Conservation (phyloP, 306 rosid genomes). For the Lagenaria siceraria region DNA sequence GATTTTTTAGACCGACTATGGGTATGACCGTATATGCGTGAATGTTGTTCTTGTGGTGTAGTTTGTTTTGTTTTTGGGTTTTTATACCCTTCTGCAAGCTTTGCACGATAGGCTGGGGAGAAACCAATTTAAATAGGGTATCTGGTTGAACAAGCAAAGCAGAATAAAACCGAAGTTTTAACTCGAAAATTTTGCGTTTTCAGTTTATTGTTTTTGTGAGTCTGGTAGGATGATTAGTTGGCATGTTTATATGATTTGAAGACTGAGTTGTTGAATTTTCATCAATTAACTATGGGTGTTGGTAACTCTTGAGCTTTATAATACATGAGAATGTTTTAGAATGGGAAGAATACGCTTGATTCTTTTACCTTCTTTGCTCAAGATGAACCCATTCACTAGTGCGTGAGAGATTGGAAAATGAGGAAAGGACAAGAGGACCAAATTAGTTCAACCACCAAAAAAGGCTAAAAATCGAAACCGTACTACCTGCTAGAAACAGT, state of each 20-base stretch:
- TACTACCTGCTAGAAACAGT: not conserved
- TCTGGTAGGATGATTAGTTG: not conserved
- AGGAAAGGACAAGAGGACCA: not conserved
- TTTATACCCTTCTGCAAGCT: not conserved
- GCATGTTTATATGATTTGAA: not conserved
- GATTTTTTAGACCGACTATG: not conserved
- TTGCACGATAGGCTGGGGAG: not conserved
- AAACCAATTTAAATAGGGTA: not conserved
- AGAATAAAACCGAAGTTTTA: not conserved
- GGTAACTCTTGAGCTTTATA: not conserved
- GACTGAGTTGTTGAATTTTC: not conserved
- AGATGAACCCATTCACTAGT: not conserved
- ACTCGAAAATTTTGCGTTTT: not conserved
- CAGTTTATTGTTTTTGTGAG: not conserved
- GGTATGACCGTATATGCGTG: not conserved
- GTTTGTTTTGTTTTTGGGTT: not conserved
- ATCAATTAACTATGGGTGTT: not conserved
- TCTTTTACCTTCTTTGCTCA: not conserved
- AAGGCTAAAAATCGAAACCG: not conserved
- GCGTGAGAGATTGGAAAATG: not conserved
- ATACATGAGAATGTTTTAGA: not conserved
- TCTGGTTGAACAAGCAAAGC: not conserved
- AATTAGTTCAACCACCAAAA: not conserved
- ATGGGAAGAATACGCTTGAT: not conserved
- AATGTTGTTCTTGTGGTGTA: not conserved